Conservation (phyloP, 1,284 basidiomycete genomes). For the Porodaedalea pini region DNA sequence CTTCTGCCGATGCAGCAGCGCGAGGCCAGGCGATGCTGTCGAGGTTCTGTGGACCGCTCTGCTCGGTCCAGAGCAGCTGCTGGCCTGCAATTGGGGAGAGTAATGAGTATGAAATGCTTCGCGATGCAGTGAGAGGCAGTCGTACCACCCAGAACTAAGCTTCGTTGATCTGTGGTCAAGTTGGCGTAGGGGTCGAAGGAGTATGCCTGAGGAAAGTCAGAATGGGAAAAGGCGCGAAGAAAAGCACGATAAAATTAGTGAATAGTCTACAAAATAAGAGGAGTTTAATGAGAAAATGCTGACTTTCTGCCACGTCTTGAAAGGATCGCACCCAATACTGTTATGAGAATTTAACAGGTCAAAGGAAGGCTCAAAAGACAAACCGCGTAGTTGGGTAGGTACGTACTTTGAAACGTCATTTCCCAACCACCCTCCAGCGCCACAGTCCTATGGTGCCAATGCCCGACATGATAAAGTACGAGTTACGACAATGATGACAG, state of each 20-base stretch:
- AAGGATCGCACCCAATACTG: slow-evolving; percentile 66
- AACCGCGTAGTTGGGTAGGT: too few species aligned
- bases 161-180: slow-evolving; percentile 39
- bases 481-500: not conserved
- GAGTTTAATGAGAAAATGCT: not conserved
- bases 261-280: too few species aligned
- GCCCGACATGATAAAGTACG: too few species aligned
- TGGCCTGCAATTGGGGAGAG: slow-evolving; percentile 42
- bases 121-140: too few species aligned
- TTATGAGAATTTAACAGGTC: slow-evolving; percentile 23
- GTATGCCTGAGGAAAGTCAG: slow-evolving; percentile 47
- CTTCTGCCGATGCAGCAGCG: slow-evolving; percentile 73
- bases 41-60: slow-evolving; percentile 66
- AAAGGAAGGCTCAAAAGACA: not conserved
- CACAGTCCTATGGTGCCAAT: slow-evolving; percentile 62
- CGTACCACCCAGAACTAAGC: slow-evolving; percentile 37
- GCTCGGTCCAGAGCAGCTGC: slow-evolving; percentile 77
- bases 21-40: slow-evolving; percentile 78
- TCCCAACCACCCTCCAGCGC: slow-evolving; percentile 77
- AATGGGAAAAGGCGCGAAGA: slow-evolving; percentile 23
- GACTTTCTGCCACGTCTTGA: slow-evolving; percentile 66
- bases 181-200: slow-evolving; percentile 69
- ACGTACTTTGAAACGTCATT: slow-evolving; percentile 35
- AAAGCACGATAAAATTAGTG: too few species aligned
- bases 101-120: slow-evolving; percentile 32